Evolutionary conservation across 1,284 basidiomycete species (phyloP).

Genomic region (Megacollybia platyphylla): DNA sequence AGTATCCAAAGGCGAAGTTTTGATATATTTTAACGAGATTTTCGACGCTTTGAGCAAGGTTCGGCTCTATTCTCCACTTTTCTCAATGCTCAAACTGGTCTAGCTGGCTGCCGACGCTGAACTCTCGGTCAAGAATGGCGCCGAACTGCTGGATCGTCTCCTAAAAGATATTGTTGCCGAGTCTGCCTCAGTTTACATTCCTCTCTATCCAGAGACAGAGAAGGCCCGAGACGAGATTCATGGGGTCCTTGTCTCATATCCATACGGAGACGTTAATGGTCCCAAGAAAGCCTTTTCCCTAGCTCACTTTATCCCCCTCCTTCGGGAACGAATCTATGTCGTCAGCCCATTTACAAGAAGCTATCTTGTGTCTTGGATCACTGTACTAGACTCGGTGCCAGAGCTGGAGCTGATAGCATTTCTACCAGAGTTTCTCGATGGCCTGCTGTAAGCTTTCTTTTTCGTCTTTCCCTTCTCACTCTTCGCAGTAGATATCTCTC

Average conservation of each 20-base stretch:
- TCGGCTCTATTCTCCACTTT: slow-evolving; percentile 12
- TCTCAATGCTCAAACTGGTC: slow-evolving; percentile 2
- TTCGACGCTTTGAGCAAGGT: slow-evolving; percentile 97
- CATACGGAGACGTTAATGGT: slow-evolving; percentile 28
- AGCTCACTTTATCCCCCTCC: slow-evolving; percentile 87
- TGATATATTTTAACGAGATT: slow-evolving; percentile 97
- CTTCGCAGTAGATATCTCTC: slow-evolving; percentile 78
- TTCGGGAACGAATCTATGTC: slow-evolving; percentile 90
- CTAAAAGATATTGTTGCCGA: slow-evolving; percentile 98
- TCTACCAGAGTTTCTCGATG: slow-evolving; percentile 91
- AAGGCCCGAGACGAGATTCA: slow-evolving; percentile 41
- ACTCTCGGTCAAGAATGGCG: slow-evolving; percentile 95
- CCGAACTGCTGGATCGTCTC: slow-evolving; percentile 93
- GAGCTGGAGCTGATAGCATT: slow-evolving; percentile 92
- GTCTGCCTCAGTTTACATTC: slow-evolving; percentile 90
- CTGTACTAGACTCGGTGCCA: slow-evolving; percentile 91
- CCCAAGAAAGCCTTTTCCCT: slow-evolving; percentile 84
- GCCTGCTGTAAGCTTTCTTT: slow-evolving; percentile 63
- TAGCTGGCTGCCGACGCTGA: slow-evolving; percentile 96
- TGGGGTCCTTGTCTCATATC: slow-evolving; percentile 55
- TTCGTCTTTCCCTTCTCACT: slow-evolving; percentile 1
- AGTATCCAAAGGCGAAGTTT: slow-evolving; percentile 93
- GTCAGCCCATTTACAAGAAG: slow-evolving; percentile 93
- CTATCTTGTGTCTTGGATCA: slow-evolving; percentile 95
- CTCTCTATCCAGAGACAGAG: slow-evolving; percentile 74